These are phyloP conservation scores for Schizosaccharomyces japonicus DNA, from an alignment of 805 yeast genomes.

Conservation along the genomic window DNA sequence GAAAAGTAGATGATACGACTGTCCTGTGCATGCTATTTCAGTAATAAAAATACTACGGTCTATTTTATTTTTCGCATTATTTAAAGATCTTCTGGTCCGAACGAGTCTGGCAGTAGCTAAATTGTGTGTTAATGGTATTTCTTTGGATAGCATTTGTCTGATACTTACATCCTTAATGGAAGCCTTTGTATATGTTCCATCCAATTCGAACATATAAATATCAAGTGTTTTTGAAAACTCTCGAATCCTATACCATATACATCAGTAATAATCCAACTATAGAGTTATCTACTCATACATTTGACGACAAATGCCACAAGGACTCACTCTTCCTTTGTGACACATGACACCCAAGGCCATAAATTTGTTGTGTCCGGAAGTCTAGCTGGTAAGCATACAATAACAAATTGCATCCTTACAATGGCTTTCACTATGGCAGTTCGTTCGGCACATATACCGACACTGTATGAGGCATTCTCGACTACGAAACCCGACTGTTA, in stretches of 20 bases:
- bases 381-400: neutral
- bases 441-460: neutral
- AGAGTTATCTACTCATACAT: neutral
- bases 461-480: neutral
- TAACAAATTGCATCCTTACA: neutral
- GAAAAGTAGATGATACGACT: neutral
- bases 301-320: conserved; percentile 3
- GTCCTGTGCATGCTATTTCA: neutral
- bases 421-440: neutral
- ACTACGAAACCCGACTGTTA: neutral
- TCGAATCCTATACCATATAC: neutral
- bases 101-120: neutral
- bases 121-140: neutral
- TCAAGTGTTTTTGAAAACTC: neutral
- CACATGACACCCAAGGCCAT: conserved; percentile 1
- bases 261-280: too few species aligned
- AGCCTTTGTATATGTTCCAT: neutral
- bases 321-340: neutral
- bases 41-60: too few species aligned
- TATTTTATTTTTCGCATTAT: neutral
- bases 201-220: neutral
- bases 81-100: neutral
- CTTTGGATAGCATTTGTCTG: neutral
- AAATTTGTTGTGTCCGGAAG: neutral
- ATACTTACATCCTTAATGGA: neutral